Conservation (phyloP, 78 protist species). For the Planoprotostelium fungivorum region DNA sequence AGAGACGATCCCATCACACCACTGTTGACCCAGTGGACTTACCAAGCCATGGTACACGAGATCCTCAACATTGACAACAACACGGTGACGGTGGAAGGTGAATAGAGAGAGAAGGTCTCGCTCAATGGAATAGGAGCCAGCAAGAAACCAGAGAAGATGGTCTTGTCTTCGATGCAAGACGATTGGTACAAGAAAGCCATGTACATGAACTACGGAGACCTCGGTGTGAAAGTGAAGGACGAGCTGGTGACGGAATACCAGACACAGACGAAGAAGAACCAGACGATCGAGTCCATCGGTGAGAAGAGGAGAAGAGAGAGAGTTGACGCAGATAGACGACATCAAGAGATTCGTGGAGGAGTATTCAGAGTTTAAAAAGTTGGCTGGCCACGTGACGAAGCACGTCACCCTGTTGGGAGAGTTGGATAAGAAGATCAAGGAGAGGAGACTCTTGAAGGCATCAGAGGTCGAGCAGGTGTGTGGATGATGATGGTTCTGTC, state of each 20-base stretch:
- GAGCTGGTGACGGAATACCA: conserved; percentile 75
- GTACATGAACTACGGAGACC: conserved; percentile 90
- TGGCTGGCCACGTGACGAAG: conserved; percentile 76
- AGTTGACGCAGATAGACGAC: conserved; percentile 61
- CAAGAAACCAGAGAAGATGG: conserved; percentile 19
- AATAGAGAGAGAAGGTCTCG: neutral
- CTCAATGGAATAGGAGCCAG: neutral
- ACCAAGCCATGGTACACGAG: conserved; percentile 96
- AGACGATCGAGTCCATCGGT: conserved; percentile 75
- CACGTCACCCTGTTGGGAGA: conserved; percentile 78
- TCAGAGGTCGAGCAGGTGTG: conserved; percentile 90
- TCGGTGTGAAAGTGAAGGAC: conserved; percentile 78
- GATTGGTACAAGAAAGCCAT: conserved; percentile 80
- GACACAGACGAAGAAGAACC: conserved; percentile 31
- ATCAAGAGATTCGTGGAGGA: conserved; percentile 84
- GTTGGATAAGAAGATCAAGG: conserved; percentile 33
- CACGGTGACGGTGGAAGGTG: conserved; percentile 47
- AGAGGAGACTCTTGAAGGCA: conserved; percentile 44
- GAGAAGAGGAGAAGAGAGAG: neutral
- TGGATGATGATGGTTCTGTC: neutral
- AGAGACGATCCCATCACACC: conserved; percentile 95
- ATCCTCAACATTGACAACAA: conserved; percentile 78
- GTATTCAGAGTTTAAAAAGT: conserved; percentile 88
- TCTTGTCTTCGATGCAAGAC: conserved; percentile 56
- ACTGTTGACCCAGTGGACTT: conserved; percentile 75